These are phyloP conservation scores for Lichtheimia hyalospora DNA, from an alignment of 371 early-diverging fungal genomes.

Conservation along the genomic window DNA sequence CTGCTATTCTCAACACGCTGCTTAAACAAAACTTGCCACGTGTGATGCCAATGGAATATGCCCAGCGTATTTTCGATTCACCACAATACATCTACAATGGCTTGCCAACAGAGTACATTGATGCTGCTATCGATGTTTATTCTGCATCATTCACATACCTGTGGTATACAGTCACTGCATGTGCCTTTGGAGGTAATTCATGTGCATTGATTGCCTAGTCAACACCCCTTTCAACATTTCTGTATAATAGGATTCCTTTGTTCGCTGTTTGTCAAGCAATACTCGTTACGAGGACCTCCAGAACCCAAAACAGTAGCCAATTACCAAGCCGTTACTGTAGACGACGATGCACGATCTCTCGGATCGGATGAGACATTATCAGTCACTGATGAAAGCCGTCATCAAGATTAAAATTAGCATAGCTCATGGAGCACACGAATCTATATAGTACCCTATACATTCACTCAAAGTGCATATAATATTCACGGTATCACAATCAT, in stretches of 20 bases:
- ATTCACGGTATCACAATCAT: too few species aligned
- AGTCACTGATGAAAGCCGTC: too few species aligned
- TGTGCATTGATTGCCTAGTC: too few species aligned
- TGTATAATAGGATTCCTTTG: not conserved
- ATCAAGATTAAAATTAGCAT: too few species aligned
- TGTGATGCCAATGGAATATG: constrained; percentile 26
- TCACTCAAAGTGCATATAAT: too few species aligned
- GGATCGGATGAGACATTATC: too few species aligned
- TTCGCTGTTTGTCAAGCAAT: not conserved
- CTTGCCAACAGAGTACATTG: constrained; percentile 29
- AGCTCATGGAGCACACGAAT: too few species aligned
- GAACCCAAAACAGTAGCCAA: too few species aligned
- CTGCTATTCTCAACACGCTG: constrained; percentile 32
- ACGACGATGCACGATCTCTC: too few species aligned
- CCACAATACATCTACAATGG: constrained; percentile 35
- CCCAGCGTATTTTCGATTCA: constrained; percentile 20
- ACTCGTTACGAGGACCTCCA: not conserved
- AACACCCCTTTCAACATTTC: not conserved
- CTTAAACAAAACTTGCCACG: constrained; percentile 21
- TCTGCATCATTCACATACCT: constrained; percentile 22
- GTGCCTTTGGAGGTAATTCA: too few species aligned
- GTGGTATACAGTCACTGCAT: constrained; percentile 22
- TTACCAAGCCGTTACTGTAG: too few species aligned
- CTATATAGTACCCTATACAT: too few species aligned
- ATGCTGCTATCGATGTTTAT: constrained; percentile 20